phyloP scores from a whole-genome alignment of 2,329 filamentous ascomycete species.

The Claviceps spartinae region DNA sequence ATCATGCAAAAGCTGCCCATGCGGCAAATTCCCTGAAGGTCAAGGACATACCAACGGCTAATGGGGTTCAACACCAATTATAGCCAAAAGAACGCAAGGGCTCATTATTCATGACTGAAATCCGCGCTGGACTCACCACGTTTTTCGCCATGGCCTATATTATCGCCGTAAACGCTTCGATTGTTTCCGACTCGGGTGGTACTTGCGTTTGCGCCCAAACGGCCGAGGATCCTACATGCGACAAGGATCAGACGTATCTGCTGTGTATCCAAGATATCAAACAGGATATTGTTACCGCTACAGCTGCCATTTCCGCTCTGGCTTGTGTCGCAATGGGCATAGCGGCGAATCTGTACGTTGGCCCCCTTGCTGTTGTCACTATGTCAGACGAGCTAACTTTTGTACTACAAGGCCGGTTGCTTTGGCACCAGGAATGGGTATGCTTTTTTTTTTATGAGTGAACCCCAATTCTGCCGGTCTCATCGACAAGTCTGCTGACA shows the following conservation, averaged over 20 bases:
- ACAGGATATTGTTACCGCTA: slow-evolving; percentile 71
- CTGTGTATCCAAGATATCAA: slow-evolving; percentile 53
- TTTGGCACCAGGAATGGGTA: slow-evolving; percentile 30
- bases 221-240: slow-evolving; percentile 38
- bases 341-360: slow-evolving; percentile 56
- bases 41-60: not conserved
- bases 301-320: slow-evolving; percentile 67
- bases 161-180: slow-evolving; percentile 38
- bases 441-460: slow-evolving; percentile 2
- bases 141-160: slow-evolving; percentile 54
- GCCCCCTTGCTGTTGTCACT: not conserved
- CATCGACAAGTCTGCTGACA: not conserved
- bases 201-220: slow-evolving; percentile 58
- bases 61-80: not conserved
- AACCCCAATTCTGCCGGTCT: not conserved
- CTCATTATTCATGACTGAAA: slow-evolving; percentile 68
- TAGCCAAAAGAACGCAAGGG: slow-evolving; percentile 59
- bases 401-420: slow-evolving; percentile 18
- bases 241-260: slow-evolving; percentile 41
- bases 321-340: slow-evolving; percentile 75
- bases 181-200: slow-evolving; percentile 52
- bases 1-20: not conserved
- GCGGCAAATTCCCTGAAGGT: not conserved
- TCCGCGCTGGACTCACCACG: slow-evolving; percentile 70
- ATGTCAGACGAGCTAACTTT: slow-evolving; percentile 3